These are phyloP conservation scores for Thermothielavioides terrestris DNA, from an alignment of 495 filamentous ascomycete species.

Conservation along the genomic window DNA sequence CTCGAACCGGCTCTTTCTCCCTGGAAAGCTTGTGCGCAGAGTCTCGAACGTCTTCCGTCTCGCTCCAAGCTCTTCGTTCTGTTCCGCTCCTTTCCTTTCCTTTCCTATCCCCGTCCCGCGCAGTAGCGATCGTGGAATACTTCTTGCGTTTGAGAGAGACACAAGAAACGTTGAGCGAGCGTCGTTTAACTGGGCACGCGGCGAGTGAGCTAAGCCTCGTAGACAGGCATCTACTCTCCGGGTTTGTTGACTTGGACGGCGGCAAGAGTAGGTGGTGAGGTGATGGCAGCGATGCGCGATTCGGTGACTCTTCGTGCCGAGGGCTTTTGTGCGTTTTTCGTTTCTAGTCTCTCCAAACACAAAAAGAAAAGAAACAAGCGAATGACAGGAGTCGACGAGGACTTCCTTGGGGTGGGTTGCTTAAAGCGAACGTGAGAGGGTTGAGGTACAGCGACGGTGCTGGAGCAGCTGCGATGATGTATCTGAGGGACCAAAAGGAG, in stretches of 20 bases:
- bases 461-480: constrained; percentile 26
- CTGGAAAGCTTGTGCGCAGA: neutral
- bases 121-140: constrained; percentile 28
- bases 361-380: constrained; percentile 43
- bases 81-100: constrained; percentile 10
- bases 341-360: constrained; percentile 29
- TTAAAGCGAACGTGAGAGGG: constrained; percentile 45
- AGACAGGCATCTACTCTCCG: constrained; percentile 14
- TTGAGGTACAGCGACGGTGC: constrained; percentile 31
- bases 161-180: constrained; percentile 12
- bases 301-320: neutral
- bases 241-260: constrained; percentile 1
- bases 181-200: constrained; percentile 7
- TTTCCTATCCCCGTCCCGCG: constrained; percentile 10
- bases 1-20: neutral
- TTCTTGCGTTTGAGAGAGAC: constrained; percentile 11
- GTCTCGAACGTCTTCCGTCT: constrained; percentile 9
- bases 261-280: constrained; percentile 4
- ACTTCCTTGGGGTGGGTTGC: constrained; percentile 43
- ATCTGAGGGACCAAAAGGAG: constrained; percentile 25
- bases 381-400: constrained; percentile 59
- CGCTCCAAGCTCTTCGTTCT: constrained; percentile 11
- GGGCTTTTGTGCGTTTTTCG: constrained; percentile 14
- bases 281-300: neutral
- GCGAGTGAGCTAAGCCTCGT: constrained; percentile 15